Base-by-base conservation (phyloP, 129 eudicot genomes). In the Arctium minus region DNA sequence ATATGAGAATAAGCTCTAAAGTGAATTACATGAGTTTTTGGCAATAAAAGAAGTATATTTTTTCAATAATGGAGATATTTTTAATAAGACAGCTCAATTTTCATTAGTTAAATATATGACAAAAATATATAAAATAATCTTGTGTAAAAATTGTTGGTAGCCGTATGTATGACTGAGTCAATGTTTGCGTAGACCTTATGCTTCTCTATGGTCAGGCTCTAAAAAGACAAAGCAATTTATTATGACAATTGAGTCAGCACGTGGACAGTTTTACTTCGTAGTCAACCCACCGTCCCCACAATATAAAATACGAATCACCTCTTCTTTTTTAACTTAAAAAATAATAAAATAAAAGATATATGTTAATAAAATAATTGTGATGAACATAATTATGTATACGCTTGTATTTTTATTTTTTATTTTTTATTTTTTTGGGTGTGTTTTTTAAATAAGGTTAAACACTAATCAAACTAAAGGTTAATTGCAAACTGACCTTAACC, bases 191-290 rank as follows among this genome's bases (percentile, higher is more conserved):
- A 5, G 15, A 18, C 30, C 62, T 27, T 13, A 56, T 17, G 29
- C 22, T 60, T 60, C 8, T 18, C 5, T 17, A n/a, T 60, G 29
- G 30, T n/a, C 68, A 60, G 8, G 68, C 68, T 5, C 68, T 60
- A 60, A 60, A n/a, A 35, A 76, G n/a, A 8, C 46, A 53, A 56
- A 76, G 37, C 32, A 56, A 76, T 76, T 76, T 76, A 79, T 69
- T 70, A 4, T 70, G 83, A 44, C 31, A 15, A 79, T 29, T n/a
- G 12, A 46, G 46, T 70, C 70, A 18, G 36, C 77, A 80, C 77
- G 18, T 80, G 77, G 40, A 69, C 22, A 17, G 29, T n/a, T 8
- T 60, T 70, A 30, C 5, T 42, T 70, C 13, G n/a, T 69, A 50
- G 27, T 10, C 37, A 53, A 38, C 48, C 5, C 36, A 27, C 71